These are phyloP conservation scores for Sporothrix protearum DNA, from an alignment of 2,329 filamentous ascomycete genomes.

Conservation along the genomic window DNA sequence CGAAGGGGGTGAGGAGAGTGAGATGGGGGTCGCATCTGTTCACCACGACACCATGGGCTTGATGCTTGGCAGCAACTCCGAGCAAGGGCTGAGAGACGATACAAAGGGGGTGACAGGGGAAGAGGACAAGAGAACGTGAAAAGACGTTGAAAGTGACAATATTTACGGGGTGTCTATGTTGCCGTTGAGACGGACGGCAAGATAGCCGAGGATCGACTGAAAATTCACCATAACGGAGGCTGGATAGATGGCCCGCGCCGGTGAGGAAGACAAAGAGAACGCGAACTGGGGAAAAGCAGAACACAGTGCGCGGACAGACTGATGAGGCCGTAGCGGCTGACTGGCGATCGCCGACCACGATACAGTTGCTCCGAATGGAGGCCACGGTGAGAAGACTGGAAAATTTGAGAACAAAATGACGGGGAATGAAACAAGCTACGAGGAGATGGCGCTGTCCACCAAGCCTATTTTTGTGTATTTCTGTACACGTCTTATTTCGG, in stretches of 20 bases:
- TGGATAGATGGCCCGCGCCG: slow-evolving; percentile 1
- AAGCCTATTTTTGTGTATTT: not conserved
- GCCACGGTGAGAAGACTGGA: not conserved
- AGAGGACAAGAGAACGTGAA: not conserved
- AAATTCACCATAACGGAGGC: not conserved
- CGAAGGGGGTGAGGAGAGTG: not conserved
- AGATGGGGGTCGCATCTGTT: slow-evolving; percentile 12
- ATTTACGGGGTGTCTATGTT: slow-evolving; percentile 1
- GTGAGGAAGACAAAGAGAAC: not conserved
- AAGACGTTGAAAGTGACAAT: not conserved
- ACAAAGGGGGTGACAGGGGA: not conserved
- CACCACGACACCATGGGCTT: not conserved
- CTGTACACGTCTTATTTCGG: not conserved
- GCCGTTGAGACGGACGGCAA: not conserved
- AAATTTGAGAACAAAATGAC: too few species aligned
- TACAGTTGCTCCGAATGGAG: not conserved
- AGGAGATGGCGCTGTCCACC: not conserved
- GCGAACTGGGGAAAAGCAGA: not conserved
- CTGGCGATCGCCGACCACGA: not conserved
- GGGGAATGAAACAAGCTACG: not conserved
- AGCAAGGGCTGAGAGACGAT: not conserved
- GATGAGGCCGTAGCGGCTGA: slow-evolving; percentile 5
- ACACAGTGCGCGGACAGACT: slow-evolving; percentile 1
- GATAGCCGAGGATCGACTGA: not conserved
- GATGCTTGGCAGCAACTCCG: not conserved